Percentiles rank a stretch among this genome's conserved stretches.
phyloP scores from a whole-genome alignment of 2,329 filamentous ascomycete species.

The Elsinoe ampelina region DNA sequence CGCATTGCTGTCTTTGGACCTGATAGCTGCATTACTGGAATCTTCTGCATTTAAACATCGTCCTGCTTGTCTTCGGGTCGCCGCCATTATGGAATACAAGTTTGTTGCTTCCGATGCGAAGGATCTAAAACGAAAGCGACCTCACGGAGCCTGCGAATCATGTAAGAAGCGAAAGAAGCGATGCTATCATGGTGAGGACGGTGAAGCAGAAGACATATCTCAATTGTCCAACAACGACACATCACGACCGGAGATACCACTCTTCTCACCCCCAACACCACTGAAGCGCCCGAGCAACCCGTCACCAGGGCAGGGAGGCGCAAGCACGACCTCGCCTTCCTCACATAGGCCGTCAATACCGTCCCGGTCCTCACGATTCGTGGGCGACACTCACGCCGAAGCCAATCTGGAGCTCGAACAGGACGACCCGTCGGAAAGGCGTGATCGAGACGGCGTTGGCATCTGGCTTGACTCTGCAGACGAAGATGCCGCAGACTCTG shows the following conservation, averaged over 20 bases:
- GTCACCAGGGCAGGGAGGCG: not conserved
- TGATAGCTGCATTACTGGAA: no score
- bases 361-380: constrained; percentile 33
- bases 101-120: constrained; percentile 38
- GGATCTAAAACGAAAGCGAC: constrained; percentile 36
- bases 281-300: not conserved
- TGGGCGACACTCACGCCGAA: constrained; percentile 40
- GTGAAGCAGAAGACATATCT: not conserved
- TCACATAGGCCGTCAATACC: constrained; percentile 18
- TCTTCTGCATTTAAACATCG: no score
- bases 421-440: constrained; percentile 16
- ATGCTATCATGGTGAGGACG: constrained; percentile 7
- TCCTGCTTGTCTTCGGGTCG: no score
- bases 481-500: constrained; percentile 20
- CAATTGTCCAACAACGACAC: constrained; percentile 1
- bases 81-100: constrained; percentile 21
- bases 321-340: not conserved
- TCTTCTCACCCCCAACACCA: not conserved
- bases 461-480: constrained; percentile 29
- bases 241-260: not conserved
- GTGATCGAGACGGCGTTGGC: constrained; percentile 24
- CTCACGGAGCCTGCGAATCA: constrained; percentile 35
- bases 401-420: constrained; percentile 34
- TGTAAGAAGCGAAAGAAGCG: constrained; percentile 37
- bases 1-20: no score